These are phyloP conservation scores for Suillus variegatus DNA, from an alignment of 768 basidiomycete genomes.

Conservation along the genomic window DNA sequence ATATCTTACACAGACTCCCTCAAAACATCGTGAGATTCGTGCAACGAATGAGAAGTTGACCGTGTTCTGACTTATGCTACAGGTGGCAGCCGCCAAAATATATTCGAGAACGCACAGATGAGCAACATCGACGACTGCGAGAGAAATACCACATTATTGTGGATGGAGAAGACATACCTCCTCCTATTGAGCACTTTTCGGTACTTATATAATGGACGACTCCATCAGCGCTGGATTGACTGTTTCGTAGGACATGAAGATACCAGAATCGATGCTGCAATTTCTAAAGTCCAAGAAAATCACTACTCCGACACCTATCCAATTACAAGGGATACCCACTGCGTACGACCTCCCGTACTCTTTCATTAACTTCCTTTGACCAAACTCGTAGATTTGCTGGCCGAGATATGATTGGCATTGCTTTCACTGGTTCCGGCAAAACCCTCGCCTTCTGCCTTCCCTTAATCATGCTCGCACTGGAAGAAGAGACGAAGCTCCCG, in stretches of 20 bases:
- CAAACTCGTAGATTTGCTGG: conserved; percentile 73
- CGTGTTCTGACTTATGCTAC: conserved; percentile 9
- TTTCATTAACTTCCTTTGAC: conserved; percentile 13
- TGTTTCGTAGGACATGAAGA: conserved; percentile 87
- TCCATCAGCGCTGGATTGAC: conserved; percentile 6
- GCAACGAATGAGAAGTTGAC: not conserved
- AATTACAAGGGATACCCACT: conserved; percentile 94
- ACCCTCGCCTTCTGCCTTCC: conserved; percentile 99
- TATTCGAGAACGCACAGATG: conserved; percentile 68
- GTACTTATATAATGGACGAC: conserved; percentile 39
- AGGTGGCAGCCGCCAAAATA: conserved; percentile 91
- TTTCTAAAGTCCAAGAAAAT: conserved; percentile 88
- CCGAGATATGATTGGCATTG: conserved; percentile 97
- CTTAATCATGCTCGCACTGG: conserved; percentile 92
- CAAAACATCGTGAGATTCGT: conserved; percentile 67
- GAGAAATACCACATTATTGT: conserved; percentile 93
- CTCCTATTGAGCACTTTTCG: conserved; percentile 87
- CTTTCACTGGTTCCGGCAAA: conserved; percentile 98
- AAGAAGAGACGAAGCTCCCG: conserved; percentile 89
- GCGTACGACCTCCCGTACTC: conserved; percentile 57
- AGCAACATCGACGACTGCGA: conserved; percentile 71
- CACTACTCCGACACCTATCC: conserved; percentile 88
- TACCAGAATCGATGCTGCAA: conserved; percentile 83
- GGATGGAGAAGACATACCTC: conserved; percentile 93
- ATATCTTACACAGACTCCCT: conserved; percentile 88